Evolutionary conservation across 768 basidiomycete genomes (phyloP), one percentile per base, ranked within the genome.

Genomic region (Terana coerulea): DNA sequence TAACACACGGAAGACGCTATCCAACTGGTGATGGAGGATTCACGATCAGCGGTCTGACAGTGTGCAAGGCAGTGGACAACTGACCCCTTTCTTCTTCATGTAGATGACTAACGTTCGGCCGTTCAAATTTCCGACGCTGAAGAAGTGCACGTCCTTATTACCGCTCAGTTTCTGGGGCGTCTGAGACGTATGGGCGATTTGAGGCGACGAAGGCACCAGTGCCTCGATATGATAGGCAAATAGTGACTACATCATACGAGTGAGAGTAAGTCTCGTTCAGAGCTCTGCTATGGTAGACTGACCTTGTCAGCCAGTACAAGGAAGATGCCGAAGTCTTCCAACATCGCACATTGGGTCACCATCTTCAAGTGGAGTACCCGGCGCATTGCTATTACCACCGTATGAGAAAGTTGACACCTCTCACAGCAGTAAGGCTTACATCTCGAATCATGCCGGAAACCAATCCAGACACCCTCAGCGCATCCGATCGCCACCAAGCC

Each of bases 201-300:
- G 78, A 7, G 83, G 83, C 0, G 86, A 83, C 2, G 93, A 89
- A 0, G 95, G 95, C 6, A 98, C 94, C 28, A 99, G 79, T 0
- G 95, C 94, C 67, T 99, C 95, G 43, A 98, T 94, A 58, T 93
- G 91, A 61, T 95, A 94, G 1, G 95, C 95, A 54, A 97, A 91
- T 2, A 98, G 73, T 0, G 86, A 86, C 86, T 91, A 56, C 17
- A 22, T 7, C 15, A n/a, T n/a, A 34, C 12, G 5, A 39, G 11
- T 39, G 17, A 17, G 7, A 11, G 29, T 17, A 44, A 5, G n/a
- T 7, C 26, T 15, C 21, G 28, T 6, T 5, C 12, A 30, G 3
- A 5, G n/a, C n/a, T 19, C 28, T n/a, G 15, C 35, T 6, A 7
- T 15, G 17, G 34, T 22, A 39, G 37, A 22, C 49, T 19, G 42